Conservation (phyloP, 2,329 filamentous ascomycete species). For the Pseudogymnoascus sp. region DNA sequence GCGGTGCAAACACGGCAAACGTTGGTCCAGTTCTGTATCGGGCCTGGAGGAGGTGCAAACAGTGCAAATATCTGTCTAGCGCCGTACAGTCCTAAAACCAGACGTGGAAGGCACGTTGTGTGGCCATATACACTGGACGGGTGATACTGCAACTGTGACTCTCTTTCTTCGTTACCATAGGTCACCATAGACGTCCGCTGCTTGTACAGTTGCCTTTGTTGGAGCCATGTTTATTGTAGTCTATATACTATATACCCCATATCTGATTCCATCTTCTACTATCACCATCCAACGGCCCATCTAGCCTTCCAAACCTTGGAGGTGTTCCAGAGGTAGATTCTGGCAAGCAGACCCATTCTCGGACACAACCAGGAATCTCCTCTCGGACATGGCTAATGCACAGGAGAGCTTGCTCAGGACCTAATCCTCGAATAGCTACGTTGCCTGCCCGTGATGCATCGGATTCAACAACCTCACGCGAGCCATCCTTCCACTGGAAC, state of each 20-base stretch:
- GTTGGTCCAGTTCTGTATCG: background rate
- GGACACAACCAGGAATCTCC: conserved; percentile 76
- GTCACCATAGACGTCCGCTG: background rate
- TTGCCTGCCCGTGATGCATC: conserved; percentile 37
- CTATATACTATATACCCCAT: conserved; percentile 41
- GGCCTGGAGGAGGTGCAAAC: background rate
- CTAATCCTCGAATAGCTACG: conserved; percentile 54
- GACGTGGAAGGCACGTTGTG: background rate
- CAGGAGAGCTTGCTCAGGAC: conserved; percentile 70
- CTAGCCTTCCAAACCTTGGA: conserved; percentile 58
- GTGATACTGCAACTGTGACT: background rate
- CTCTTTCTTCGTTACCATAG: background rate
- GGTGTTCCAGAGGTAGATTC: conserved; percentile 57
- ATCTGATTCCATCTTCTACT: conserved; percentile 57
- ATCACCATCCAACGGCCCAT: conserved; percentile 52
- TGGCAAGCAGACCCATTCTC: conserved; percentile 81
- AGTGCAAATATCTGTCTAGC: background rate
- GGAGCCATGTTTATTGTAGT: too few relatives aligned
- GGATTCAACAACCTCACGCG: conserved; percentile 37
- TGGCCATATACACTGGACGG: too few relatives aligned
- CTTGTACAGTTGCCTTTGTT: background rate
- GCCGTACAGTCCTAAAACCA: background rate
- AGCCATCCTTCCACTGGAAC: conserved; percentile 16
- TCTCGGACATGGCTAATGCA: conserved; percentile 87
- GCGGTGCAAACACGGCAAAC: conserved; percentile 1